Percentiles rank a stretch among this genome's conserved stretches.
Evolutionary conservation across 805 yeast genomes (phyloP).

Genomic region (Yueomyces sinensis): DNA sequence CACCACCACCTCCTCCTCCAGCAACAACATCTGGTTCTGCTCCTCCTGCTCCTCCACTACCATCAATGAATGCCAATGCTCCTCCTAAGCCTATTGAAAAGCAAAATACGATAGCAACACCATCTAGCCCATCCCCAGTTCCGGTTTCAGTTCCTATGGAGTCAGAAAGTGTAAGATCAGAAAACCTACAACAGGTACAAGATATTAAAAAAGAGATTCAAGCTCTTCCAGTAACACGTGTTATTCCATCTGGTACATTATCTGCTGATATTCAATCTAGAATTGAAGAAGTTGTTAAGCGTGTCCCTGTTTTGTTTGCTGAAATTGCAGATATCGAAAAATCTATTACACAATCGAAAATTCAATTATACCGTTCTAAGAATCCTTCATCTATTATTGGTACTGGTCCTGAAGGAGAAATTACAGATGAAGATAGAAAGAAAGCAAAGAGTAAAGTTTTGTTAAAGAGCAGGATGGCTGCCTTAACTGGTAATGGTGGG

Average conservation of each 20-base stretch:
- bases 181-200: constrained; percentile 43
- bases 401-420: constrained; percentile 75
- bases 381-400: constrained; percentile 68
- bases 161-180: constrained; percentile 10
- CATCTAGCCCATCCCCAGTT: background rate
- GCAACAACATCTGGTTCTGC: background rate
- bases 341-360: constrained; percentile 52
- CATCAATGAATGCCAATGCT: background rate
- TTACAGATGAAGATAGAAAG: constrained; percentile 72
- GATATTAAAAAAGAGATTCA: constrained; percentile 47
- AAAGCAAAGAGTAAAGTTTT: constrained; percentile 71
- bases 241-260: constrained; percentile 8
- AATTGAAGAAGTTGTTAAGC: constrained; percentile 51
- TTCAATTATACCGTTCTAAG: constrained; percentile 49
- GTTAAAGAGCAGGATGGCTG: constrained; percentile 80
- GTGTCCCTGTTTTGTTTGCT: constrained; percentile 57
- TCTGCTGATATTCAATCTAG: constrained; percentile 37
- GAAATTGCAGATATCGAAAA: constrained; percentile 52
- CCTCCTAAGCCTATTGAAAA: background rate
- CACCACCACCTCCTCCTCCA: background rate
- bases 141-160: background rate
- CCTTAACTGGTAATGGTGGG: constrained; percentile 39
- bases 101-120: background rate
- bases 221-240: constrained; percentile 26
- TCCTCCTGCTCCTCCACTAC: background rate